These are phyloP conservation scores for Vaccinium myrtillus DNA, from an alignment of 148 eudicot genomes.

Conservation along the genomic window DNA sequence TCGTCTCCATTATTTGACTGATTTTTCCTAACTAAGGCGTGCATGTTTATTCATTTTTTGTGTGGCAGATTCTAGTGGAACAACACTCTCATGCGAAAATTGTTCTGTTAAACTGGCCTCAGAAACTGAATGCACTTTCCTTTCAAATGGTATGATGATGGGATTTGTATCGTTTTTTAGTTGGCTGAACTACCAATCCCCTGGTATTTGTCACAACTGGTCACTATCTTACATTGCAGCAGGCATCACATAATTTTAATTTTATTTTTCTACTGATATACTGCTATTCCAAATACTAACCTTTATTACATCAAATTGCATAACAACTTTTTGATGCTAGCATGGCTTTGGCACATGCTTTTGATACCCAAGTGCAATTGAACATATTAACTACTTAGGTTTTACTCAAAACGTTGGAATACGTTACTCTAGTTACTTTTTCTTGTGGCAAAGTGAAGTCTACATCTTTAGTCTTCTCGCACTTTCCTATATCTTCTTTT, in stretches of 20 bases:
- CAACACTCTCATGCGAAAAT: slow-evolving; percentile 37
- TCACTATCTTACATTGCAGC: background rate
- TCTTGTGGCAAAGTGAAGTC: too few relatives aligned
- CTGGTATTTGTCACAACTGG: background rate
- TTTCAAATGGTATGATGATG: slow-evolving; percentile 57
- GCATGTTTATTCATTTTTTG: slow-evolving; percentile 3
- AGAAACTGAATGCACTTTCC: slow-evolving; percentile 87
- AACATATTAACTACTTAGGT: background rate
- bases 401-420: too few relatives aligned
- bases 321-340: background rate
- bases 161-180: background rate
- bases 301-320: background rate
- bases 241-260: background rate
- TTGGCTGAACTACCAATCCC: background rate
- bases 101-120: slow-evolving; percentile 68
- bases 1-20: background rate
- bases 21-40: background rate
- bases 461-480: background rate
- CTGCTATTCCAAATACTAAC: background rate
- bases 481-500: background rate
- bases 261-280: background rate
- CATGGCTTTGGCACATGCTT: background rate
- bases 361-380: background rate
- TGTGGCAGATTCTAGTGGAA: slow-evolving; percentile 67
- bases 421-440: background rate